These are phyloP conservation scores for Ochromonadaceae sp. DNA, from an alignment of 352 stramenopile species.

Conservation along the genomic window DNA sequence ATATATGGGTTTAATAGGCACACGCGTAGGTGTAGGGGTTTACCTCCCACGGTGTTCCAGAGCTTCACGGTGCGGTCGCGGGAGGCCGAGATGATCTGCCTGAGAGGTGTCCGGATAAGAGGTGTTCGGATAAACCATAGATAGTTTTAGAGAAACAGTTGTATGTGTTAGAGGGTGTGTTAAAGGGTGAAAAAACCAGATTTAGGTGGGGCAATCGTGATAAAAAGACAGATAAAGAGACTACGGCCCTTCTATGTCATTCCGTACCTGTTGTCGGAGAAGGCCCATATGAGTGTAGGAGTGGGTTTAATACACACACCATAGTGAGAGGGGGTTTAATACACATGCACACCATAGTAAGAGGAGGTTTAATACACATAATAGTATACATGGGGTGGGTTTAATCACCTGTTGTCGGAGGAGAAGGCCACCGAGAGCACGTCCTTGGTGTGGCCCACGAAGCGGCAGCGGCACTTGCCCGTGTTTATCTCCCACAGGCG, in stretches of 20 bases:
- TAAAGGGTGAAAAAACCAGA: too few relatives aligned
- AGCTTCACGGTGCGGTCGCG: conserved; percentile 99
- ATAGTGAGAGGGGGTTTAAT: background rate
- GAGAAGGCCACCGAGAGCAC: conserved; percentile 98
- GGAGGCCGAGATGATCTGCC: conserved; percentile 97
- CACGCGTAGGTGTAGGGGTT: too few relatives aligned
- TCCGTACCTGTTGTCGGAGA: background rate
- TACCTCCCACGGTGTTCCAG: conserved; percentile 97
- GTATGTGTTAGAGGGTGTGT: background rate
- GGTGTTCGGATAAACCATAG: background rate
- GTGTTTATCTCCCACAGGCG: conserved; percentile 99
- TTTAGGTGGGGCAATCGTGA: too few relatives aligned
- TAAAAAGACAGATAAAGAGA: background rate
- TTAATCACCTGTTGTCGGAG: conserved; percentile 91
- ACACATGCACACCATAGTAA: too few relatives aligned
- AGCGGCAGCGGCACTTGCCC: conserved; percentile 92
- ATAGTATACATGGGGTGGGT: too few relatives aligned
- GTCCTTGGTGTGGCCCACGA: conserved; percentile 99
- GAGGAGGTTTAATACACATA: too few relatives aligned
- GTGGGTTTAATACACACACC: too few relatives aligned
- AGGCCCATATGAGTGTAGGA: too few relatives aligned
- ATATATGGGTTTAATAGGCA: too few relatives aligned
- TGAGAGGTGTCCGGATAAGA: conserved; percentile 21
- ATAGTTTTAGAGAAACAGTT: background rate
- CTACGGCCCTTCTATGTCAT: conserved; percentile 22